phyloP scores from a whole-genome alignment of 2,329 filamentous ascomycete genomes.

The Penicillium verrucosum region DNA sequence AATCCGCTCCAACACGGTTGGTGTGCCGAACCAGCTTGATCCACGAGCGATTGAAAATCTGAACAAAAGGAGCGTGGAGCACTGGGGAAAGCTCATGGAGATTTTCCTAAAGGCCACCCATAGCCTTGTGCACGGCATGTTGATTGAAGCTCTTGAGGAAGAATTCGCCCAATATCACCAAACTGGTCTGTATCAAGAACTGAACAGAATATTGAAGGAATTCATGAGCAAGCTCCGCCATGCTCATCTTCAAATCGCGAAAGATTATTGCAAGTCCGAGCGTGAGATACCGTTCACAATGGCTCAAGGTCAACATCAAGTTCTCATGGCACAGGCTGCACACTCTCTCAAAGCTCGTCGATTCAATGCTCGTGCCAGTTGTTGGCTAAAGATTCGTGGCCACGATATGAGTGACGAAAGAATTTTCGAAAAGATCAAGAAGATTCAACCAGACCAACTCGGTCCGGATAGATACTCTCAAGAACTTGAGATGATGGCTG shows the following conservation, averaged over 20 bases:
- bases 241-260: constrained; percentile 45
- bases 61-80: constrained; percentile 54
- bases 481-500: constrained; percentile 44
- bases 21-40: constrained; percentile 58
- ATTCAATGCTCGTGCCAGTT: constrained; percentile 13
- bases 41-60: constrained; percentile 60
- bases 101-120: constrained; percentile 36
- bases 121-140: constrained; percentile 27
- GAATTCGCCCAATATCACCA: constrained; percentile 36
- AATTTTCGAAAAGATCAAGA: constrained; percentile 20
- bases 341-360: constrained; percentile 19
- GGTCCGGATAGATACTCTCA: constrained; percentile 34
- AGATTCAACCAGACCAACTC: constrained; percentile 27
- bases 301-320: constrained; percentile 25
- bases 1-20: constrained; percentile 51
- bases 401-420: constrained; percentile 14
- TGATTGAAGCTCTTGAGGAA: constrained; percentile 48
- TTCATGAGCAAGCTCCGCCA: constrained; percentile 47
- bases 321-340: constrained; percentile 15
- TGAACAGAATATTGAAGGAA: constrained; percentile 42
- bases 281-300: constrained; percentile 57
- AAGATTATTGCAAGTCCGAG: constrained; percentile 54
- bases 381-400: constrained; percentile 14
- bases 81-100: constrained; percentile 57
- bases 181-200: constrained; percentile 34